Conservation (phyloP, 345 rosid species). For the Murraya koenigii region DNA sequence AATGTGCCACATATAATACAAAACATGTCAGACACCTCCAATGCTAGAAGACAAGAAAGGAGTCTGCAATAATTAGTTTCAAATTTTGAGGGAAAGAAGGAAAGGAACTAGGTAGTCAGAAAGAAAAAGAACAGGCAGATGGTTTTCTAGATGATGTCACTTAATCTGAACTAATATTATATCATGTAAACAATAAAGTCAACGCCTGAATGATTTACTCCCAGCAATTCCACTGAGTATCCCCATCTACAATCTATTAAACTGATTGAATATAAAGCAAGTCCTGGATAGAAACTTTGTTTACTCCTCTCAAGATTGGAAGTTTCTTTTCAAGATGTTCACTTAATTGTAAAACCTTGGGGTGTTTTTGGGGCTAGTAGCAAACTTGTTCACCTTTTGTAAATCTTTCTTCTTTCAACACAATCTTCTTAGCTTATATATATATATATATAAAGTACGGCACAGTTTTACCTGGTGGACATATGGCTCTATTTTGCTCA, state of each 20-base stretch:
- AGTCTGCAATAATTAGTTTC: not conserved
- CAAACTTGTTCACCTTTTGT: too few species aligned
- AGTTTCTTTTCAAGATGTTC: too few species aligned
- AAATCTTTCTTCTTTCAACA: too few species aligned
- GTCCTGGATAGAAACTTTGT: too few species aligned
- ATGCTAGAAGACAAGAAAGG: not conserved
- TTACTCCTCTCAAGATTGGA: too few species aligned
- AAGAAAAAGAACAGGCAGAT: not conserved
- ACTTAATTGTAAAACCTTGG: too few species aligned
- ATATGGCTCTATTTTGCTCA: conserved; percentile 78
- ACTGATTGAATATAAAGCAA: not conserved
- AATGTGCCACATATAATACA: not conserved
- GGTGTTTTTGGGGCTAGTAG: too few species aligned
- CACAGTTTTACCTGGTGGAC: conserved; percentile 65
- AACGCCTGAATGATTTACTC: not conserved
- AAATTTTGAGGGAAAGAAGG: not conserved
- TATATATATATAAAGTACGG: not conserved
- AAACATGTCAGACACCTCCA: not conserved
- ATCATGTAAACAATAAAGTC: not conserved
- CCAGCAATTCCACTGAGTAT: not conserved
- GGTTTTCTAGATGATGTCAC: not conserved
- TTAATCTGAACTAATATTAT: not conserved
- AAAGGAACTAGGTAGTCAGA: not conserved
- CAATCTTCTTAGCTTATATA: too few species aligned
- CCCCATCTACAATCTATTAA: not conserved